phyloP scores from a whole-genome alignment of 306 rosid genomes.

The Herpetospermum pedunculosum region DNA sequence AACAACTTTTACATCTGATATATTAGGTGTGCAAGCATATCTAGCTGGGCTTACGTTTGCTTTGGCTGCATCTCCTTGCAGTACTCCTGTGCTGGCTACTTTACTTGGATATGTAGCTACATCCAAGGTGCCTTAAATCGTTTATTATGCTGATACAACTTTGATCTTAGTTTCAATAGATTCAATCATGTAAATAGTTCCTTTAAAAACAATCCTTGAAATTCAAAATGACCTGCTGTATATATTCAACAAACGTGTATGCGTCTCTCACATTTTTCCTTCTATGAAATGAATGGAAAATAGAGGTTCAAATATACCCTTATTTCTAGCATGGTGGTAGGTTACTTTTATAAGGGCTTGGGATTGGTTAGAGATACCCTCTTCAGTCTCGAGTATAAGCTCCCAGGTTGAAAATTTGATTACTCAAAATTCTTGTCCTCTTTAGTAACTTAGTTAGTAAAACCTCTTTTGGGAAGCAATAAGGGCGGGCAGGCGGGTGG shows the following conservation, averaged over 20 bases:
- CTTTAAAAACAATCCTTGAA: neutral
- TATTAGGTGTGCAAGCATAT: conserved; percentile 84
- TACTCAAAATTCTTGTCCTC: neutral
- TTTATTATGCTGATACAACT: neutral
- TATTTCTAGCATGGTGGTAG: neutral
- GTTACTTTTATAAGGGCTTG: neutral
- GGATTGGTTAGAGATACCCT: neutral
- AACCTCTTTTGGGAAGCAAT: neutral
- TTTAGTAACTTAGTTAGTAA: too few relatives aligned
- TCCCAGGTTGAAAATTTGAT: neutral
- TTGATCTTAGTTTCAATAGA: neutral
- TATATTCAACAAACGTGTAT: neutral
- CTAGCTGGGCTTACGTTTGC: conserved; percentile 96
- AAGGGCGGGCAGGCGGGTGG: too few relatives aligned
- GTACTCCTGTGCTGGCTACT: conserved; percentile 85
- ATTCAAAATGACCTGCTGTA: neutral
- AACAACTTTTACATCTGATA: conserved; percentile 12
- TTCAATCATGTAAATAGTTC: neutral
- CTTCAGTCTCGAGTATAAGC: neutral
- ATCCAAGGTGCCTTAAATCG: conserved; percentile 58
- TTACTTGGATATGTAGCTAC: conserved; percentile 85
- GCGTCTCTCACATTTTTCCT: neutral
- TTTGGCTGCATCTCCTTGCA: conserved; percentile 94
- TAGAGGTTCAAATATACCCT: neutral
- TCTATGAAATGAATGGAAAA: neutral